Conservation (phyloP, 2,329 filamentous ascomycete species). For the Colletotrichum musicola region DNA sequence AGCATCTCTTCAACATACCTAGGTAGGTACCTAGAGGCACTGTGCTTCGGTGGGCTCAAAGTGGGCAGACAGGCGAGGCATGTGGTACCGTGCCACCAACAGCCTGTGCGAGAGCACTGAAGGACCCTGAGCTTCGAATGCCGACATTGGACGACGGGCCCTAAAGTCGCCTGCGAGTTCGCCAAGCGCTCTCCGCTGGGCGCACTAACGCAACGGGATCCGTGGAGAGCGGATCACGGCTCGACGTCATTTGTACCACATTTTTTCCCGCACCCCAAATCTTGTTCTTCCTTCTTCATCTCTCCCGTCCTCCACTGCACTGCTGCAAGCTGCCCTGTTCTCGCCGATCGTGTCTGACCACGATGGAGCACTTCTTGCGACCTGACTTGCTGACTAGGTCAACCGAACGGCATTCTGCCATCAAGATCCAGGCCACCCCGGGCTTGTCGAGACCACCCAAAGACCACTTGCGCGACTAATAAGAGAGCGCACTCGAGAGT, state of each 20-base stretch:
- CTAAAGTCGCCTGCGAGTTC: not conserved
- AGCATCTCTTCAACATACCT: too few species aligned
- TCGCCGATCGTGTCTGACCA: slow-evolving; percentile 17
- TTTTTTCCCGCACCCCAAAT: slow-evolving; percentile 12
- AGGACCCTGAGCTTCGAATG: not conserved
- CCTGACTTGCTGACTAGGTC: not conserved
- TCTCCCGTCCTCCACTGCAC: slow-evolving; percentile 1
- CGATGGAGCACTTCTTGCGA: slow-evolving; percentile 3
- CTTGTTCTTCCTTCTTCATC: not conserved
- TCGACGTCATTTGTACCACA: slow-evolving; percentile 34
- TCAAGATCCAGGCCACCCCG: slow-evolving; percentile 5
- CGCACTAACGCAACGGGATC: not conserved
- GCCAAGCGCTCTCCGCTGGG: not conserved
- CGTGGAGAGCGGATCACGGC: slow-evolving; percentile 3
- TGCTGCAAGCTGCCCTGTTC: not conserved
- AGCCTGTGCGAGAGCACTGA: not conserved
- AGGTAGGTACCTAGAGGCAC: too few species aligned
- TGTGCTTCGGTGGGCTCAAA: too few species aligned
- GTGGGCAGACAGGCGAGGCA: too few species aligned
- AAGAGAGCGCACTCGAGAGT: slow-evolving; percentile 19
- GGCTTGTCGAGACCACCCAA: not conserved
- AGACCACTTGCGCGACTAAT: not conserved
- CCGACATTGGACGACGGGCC: slow-evolving; percentile 19
- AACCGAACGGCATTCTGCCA: not conserved
- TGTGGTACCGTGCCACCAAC: too few species aligned